Conservation (phyloP, 768 basidiomycete genomes). For the Crassisporium funariophilum region DNA sequence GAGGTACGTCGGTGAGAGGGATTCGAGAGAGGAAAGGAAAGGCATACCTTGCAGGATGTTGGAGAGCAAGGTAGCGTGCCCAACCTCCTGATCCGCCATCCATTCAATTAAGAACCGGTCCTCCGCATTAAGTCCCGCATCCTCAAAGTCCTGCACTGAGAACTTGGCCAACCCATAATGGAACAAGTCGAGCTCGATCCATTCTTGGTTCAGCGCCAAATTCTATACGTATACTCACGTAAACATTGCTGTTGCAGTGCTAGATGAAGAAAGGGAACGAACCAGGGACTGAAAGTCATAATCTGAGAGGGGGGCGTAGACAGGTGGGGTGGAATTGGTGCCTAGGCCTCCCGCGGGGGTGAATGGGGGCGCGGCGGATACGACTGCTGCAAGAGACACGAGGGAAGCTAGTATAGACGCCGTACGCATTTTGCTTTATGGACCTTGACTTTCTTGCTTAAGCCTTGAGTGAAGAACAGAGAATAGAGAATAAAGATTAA, state of each 20-base stretch:
- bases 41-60: slow-evolving; percentile 49
- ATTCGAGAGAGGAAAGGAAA: neutral
- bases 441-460: no score
- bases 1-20: slow-evolving; percentile 2
- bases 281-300: slow-evolving; percentile 30
- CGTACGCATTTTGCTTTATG: no score
- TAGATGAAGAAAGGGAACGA: slow-evolving; percentile 3
- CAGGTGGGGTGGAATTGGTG: slow-evolving; percentile 14
- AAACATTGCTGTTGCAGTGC: neutral
- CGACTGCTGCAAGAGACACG: slow-evolving; percentile 2
- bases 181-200: slow-evolving; percentile 64
- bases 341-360: slow-evolving; percentile 16
- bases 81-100: slow-evolving; percentile 67
- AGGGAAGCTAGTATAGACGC: neutral
- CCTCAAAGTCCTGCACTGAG: slow-evolving; percentile 56
- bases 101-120: slow-evolving; percentile 59
- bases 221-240: slow-evolving; percentile 30
- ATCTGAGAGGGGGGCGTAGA: slow-evolving; percentile 21
- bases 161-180: slow-evolving; percentile 57
- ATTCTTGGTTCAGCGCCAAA: slow-evolving; percentile 64
- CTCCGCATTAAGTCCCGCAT: slow-evolving; percentile 51
- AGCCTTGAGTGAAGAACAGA: no score
- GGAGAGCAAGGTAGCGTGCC: slow-evolving; percentile 56
- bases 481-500: no score
- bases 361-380: slow-evolving; percentile 4